Base-by-base conservation (phyloP, 1,139 yeast genomes). In the Yamadazyma epiphylla region DNA sequence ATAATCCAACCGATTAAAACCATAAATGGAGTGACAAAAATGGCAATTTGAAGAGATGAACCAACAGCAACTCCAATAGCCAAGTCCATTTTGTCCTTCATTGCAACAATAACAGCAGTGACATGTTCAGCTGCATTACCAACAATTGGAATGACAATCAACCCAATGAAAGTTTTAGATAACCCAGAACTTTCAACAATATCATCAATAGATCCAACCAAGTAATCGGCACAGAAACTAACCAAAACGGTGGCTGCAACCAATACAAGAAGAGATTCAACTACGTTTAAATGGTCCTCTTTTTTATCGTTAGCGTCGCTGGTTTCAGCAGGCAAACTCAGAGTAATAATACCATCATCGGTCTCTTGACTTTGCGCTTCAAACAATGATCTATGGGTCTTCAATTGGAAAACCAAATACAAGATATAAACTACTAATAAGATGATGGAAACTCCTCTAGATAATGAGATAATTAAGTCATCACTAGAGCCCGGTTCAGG, bases 111-210 rank as follows among this genome's bases (percentile, higher is more conserved):
- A 28, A 91, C 83, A 2, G 97, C 96, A 12, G 97, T 91, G 29
- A 86, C 97, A 56, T 91, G 98, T 60, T 91, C 98, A 10, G 98
- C 97, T 2, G 98, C 98, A 50, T 91, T 91, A 36, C 98, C 98
- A 19, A 91, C 97, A 41, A 94, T 89, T 28, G 98, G 98, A 40
- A 91, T 80, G 29, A 91, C 78, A 46, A 91, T 83, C 44, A 91
- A 70, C 56, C 98, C 98, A 47, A 91, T 87, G 51, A 91, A 91
- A 0, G 97, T 89, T 70, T 89, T 91, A 29, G 95, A 84, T 41
- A 91, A 69, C 4, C 96, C 96, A 3, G 95, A 77, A 24, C 77
- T 63, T 39, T 68, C 84, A 24, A 91, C 98, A 41, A 91, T 78
- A 37, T 75, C 81, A 60, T 91, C 97, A 48, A 91, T 91, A 19